Base-by-base conservation (phyloP, 768 basidiomycete species). In the Tricholoma bakamatsutake region DNA sequence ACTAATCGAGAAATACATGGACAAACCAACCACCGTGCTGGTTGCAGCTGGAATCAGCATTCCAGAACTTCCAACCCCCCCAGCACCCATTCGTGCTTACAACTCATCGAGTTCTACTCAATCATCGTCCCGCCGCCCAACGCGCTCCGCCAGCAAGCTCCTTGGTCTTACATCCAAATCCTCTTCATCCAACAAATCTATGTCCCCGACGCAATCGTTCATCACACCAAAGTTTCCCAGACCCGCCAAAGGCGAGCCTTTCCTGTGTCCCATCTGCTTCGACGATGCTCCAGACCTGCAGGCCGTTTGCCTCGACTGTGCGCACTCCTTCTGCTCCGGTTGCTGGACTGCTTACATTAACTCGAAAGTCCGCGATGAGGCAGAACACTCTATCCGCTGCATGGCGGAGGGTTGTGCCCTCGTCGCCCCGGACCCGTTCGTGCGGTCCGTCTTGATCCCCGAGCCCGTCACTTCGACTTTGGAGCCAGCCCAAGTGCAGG, bases 1-100 rank as follows among this genome's bases (percentile, higher is more conserved):
- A 54, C 80, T 99, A 18, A 92, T 93, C 62, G 96, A 98, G 73
- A 89, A 91, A 69, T 98, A 92, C 73, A 97, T 97, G 93, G 96
- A 98, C 63, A 90, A 93, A 57, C 82, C 91, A 0, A 76, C 83
- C 17, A 72, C 74, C 7, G 80, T 94, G 13, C 81, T 87, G 28
- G 77, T 82, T 27, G 80, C 82, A 6, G 93, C 95, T 1, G 97
- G 96, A 3, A 78, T 79, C 63, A 59, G 76, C 70, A 50, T 75
- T 65, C 56, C 81, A 51, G 69, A 82, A 40, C 75, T 77, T n/a
- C 64, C 72, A 35, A 61, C 77, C 13, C 66, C 72, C 10, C 42
- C 70, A 18, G 56, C 71, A 15, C 65, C 73, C 18, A 60, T 70
- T 52, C 67, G 73, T 33, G 68, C 73, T 0, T 69, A 69, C 33